Base-by-base conservation (phyloP, 176 grass and related monocot species). In the Musa troglodytarum region DNA sequence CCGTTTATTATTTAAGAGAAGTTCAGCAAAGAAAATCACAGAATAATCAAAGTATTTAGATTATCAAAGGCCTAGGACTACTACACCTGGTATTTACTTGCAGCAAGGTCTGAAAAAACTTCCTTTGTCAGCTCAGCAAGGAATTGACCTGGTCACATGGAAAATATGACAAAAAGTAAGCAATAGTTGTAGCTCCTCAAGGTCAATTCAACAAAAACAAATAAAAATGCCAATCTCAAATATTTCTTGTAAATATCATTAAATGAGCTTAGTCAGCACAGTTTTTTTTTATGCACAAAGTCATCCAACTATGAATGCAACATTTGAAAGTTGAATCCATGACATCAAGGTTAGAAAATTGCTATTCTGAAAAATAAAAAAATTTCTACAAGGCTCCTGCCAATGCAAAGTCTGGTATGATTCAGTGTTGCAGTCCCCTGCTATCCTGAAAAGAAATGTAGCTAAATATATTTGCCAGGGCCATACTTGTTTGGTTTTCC, bases 51-150 rank as follows among this genome's bases (percentile, higher is more conserved):
- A 62, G 19, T 3, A 50, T 23, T 26, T 65, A 21, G 26, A 62
- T 22, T 23, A 12, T 26, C 63, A 65, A 65, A 63, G 54, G 14
- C 26, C 16, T 13, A 28, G 78, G 15, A 53, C 73, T 66, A 53
- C 73, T 66, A 17, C 22, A 96, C 89, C 92, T 96, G 92, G 80
- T 96, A 92, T 89, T 96, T 96, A 86, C 92, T 96, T 80, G 89
- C 89, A 86, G 87, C 87, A 84, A 92, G 89, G 53, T 96, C 92
- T 76, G 83, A 72, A 88, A 96, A 96, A 19, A 92, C 92, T 78
- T 96, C 78, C 76, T 96, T 96, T 17, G 92, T 96, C 69, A 92
- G 73, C 77, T 96, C 92, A 67, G 83, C 92, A 73, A 96, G 92
- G 77, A 87, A 96, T 29, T 87, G 92, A 28, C 89, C 92, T 96